phyloP scores from a whole-genome alignment of 768 basidiomycete genomes.

The Boletus eberwhitei region DNA sequence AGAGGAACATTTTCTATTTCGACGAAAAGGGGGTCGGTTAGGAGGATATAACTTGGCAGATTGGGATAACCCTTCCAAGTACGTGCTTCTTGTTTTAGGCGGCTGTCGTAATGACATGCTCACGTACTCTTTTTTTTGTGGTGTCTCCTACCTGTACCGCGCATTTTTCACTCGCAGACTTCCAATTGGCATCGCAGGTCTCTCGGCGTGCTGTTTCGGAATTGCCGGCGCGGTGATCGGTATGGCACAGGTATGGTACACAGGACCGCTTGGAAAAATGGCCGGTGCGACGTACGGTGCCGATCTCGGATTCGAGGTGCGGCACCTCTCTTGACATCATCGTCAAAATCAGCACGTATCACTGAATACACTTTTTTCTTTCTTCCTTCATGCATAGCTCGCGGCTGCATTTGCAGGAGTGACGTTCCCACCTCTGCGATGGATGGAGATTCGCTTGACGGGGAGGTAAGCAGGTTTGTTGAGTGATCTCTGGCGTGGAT shows the following conservation, averaged over 20 bases:
- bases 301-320: conserved; percentile 54
- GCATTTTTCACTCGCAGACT: conserved; percentile 27
- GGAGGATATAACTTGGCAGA: conserved; percentile 51
- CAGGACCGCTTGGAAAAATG: conserved; percentile 43
- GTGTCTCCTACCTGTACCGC: background rate
- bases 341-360: background rate
- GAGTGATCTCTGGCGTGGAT: background rate
- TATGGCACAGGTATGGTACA: conserved; percentile 54
- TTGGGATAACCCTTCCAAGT: conserved; percentile 42
- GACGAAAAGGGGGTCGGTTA: conserved; percentile 36
- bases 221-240: conserved; percentile 48
- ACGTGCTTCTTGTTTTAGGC: conserved; percentile 5
- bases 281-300: conserved; percentile 43
- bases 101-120: background rate
- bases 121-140: background rate
- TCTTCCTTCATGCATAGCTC: conserved; percentile 24
- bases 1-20: conserved; percentile 46
- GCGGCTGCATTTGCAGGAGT: conserved; percentile 45
- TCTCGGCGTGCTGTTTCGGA: conserved; percentile 45
- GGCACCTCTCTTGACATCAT: background rate
- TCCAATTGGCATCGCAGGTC: conserved; percentile 47
- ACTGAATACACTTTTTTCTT: background rate
- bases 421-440: conserved; percentile 44
- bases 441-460: conserved; percentile 44
- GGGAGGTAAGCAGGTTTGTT: conserved; percentile 28